Evolutionary conservation across 257 asterid species (phyloP).

Genomic region (Rhazya stricta): DNA sequence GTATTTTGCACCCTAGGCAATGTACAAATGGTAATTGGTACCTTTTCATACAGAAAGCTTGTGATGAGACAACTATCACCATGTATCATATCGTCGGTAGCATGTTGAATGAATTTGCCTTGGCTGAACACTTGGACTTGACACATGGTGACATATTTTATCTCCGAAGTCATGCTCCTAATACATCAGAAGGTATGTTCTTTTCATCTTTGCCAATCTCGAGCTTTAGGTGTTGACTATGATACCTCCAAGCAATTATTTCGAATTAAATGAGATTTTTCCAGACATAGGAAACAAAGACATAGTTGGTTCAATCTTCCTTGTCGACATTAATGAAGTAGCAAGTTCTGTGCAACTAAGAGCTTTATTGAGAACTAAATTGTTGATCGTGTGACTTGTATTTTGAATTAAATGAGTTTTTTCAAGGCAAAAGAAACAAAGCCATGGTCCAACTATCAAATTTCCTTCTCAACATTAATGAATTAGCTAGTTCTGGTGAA

Average conservation of each 20-base stretch:
- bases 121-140: constrained; percentile 34
- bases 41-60: constrained; percentile 75
- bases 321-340: background rate
- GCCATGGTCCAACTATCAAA: background rate
- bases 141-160: constrained; percentile 37
- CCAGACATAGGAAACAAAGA: background rate
- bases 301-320: background rate
- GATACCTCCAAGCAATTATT: background rate
- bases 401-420: background rate
- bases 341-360: background rate
- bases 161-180: constrained; percentile 38
- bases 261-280: background rate
- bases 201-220: background rate
- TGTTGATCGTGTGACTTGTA: background rate
- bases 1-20: constrained; percentile 19
- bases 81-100: constrained; percentile 54
- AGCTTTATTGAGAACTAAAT: background rate
- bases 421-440: background rate
- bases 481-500: background rate
- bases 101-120: constrained; percentile 50
- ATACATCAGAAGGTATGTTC: constrained; percentile 40
- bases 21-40: constrained; percentile 39
- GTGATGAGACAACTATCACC: constrained; percentile 63
- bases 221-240: background rate
- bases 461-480: background rate